Evolutionary conservation across 768 basidiomycete genomes (phyloP), one percentile per base, ranked within the genome.

Genomic region (Hericium alpestre): DNA sequence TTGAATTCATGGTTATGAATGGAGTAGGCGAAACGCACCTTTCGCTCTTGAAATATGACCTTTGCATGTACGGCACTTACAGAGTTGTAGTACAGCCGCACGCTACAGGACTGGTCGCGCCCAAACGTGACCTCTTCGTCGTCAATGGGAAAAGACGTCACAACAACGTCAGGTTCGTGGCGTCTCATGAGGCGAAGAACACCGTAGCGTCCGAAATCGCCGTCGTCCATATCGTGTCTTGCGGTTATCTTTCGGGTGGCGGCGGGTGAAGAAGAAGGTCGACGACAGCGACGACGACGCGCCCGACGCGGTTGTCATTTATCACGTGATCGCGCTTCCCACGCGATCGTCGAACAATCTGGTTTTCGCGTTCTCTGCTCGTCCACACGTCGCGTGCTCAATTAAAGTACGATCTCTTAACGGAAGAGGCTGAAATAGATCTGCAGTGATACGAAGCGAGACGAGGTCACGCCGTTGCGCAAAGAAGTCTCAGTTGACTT

Each of bases 131-230:
- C 72, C 53, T 79, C 73, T 20, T 81, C 76, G 4, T 80, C 75
- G 70, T 90, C 87, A 63, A 90, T 81, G 4, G 87, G 87, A 59
- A 84, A 90, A 1, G 84, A 75, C 1, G 87, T 83, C 23, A 87
- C 71, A 9, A 79, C 70, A 0, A 70, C 68, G 53, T 74, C 69
- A 1, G 73, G 68, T 20, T 78, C 75, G 49, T 70, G 72, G 12
- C 73, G 71, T 63, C 84, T 86, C 68, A 87, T 72, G 53, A 87
- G 72, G 51, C 80, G 79, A 3, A 89, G 70, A 0, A 84, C 83
- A 4, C 86, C 86, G 64, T 77, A 83, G 53, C 76, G 74, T 9
- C 86, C 86, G n/a, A 85, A 72, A 59, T 81, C 79, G 60, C 70
- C 76, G 57, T 79, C 77, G 38, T 58, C 39, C 61, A 62, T 62